Evolutionary conservation across 139 green algal genomes (phyloP).

Genomic region (Chlamydomonas incerta): DNA sequence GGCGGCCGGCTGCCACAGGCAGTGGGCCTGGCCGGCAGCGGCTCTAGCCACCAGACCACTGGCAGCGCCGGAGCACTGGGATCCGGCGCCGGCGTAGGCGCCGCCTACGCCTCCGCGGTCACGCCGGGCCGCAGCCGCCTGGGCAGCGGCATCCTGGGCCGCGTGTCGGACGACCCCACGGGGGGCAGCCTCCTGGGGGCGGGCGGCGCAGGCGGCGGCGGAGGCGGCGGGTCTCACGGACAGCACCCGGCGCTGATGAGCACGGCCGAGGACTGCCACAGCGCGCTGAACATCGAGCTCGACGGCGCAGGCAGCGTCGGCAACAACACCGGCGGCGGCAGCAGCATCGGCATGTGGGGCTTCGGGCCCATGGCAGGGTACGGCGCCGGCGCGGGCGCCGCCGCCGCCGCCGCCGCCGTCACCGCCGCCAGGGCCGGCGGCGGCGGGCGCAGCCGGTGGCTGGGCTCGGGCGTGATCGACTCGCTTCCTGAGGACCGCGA

Average conservation of each 20-base stretch:
- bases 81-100: too few species aligned
- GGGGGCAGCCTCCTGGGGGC: not conserved
- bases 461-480: not conserved
- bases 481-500: slow-evolving; percentile 36
- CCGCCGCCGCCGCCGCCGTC: too few species aligned
- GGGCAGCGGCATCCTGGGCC: not conserved
- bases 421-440: not conserved
- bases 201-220: too few species aligned
- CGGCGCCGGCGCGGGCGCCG: too few species aligned
- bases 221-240: too few species aligned
- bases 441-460: not conserved
- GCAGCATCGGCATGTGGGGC: too few species aligned
- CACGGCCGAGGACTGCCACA: too few species aligned
- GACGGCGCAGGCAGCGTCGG: not conserved
- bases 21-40: not conserved
- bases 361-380: too few species aligned
- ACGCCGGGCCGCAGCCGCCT: slow-evolving; percentile 6
- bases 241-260: too few species aligned
- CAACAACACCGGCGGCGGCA: not conserved
- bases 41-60: not conserved
- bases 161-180: not conserved
- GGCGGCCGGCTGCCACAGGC: not conserved
- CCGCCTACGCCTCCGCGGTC: not conserved
- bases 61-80: too few species aligned
- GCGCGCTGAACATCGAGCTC: too few species aligned